Percentiles rank a stretch among this genome's conserved stretches.
phyloP scores from a whole-genome alignment of 768 basidiomycete species.

The Boletus rubroflammeus region DNA sequence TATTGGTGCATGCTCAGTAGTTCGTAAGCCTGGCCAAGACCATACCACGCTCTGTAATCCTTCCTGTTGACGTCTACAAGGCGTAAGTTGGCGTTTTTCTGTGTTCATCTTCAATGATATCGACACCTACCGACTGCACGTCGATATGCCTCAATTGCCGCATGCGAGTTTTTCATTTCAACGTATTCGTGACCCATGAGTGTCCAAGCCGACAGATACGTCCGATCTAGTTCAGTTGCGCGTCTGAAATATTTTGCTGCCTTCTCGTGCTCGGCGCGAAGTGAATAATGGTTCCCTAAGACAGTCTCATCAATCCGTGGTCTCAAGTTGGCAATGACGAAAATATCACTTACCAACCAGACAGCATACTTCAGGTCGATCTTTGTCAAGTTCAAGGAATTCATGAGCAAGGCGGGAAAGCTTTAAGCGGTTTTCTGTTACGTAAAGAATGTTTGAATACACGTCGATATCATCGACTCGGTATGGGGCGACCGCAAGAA shows the following conservation, averaged over 20 bases:
- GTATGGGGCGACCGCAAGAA: constrained; percentile 77
- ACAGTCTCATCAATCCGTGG: not conserved
- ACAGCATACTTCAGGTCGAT: constrained; percentile 95
- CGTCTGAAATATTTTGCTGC: constrained; percentile 93
- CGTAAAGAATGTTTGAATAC: constrained; percentile 95
- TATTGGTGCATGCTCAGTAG: constrained; percentile 96
- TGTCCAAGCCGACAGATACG: constrained; percentile 96
- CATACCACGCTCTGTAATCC: constrained; percentile 98
- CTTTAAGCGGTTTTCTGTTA: constrained; percentile 84
- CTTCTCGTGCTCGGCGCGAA: constrained; percentile 91
- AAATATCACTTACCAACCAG: constrained; percentile 67
- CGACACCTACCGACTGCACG: constrained; percentile 81
- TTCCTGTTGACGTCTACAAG: constrained; percentile 86
- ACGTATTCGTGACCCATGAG: constrained; percentile 99
- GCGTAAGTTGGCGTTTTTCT: not conserved
- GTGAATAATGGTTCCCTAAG: constrained; percentile 94
- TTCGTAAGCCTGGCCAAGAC: constrained; percentile 97
- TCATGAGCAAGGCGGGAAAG: constrained; percentile 90
- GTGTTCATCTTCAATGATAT: not conserved
- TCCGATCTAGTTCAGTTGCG: constrained; percentile 92
- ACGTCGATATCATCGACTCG: constrained; percentile 94
- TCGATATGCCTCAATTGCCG: constrained; percentile 96
- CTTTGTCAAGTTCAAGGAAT: constrained; percentile 83
- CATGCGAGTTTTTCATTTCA: constrained; percentile 99
- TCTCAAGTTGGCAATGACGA: not conserved